Evolutionary conservation across 495 filamentous ascomycete genomes (phyloP).

Genomic region (Penicillium mononematosum): DNA sequence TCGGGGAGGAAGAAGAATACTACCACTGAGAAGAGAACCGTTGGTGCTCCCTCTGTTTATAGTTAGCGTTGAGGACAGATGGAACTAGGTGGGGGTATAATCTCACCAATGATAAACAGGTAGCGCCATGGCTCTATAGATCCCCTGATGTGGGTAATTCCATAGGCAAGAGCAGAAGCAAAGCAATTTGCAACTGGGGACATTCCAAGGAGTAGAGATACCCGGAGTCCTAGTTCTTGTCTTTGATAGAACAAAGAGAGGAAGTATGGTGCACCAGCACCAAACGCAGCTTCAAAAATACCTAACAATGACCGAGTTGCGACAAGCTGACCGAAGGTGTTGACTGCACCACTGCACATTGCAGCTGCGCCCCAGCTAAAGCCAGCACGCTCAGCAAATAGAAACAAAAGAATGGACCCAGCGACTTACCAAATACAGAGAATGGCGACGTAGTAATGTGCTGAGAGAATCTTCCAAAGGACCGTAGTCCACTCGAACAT

Average conservation of each 20-base stretch:
- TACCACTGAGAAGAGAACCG: slow-evolving; percentile 57
- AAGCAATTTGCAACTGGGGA: slow-evolving; percentile 75
- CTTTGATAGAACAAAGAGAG: slow-evolving; percentile 75
- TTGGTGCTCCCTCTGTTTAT: slow-evolving; percentile 67
- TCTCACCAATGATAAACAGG: slow-evolving; percentile 33
- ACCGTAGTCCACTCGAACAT: slow-evolving; percentile 33
- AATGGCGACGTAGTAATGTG: slow-evolving; percentile 38
- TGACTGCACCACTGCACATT: slow-evolving; percentile 52
- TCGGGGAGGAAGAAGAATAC: slow-evolving; percentile 51
- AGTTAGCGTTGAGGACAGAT: slow-evolving; percentile 38
- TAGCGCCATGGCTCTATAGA: slow-evolving; percentile 28
- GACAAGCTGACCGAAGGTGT: slow-evolving; percentile 57
- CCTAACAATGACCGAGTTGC: slow-evolving; percentile 58
- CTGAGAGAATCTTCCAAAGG: slow-evolving; percentile 58
- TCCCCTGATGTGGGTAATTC: slow-evolving; percentile 53
- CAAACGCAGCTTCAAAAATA: slow-evolving; percentile 44
- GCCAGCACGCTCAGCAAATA: neutral
- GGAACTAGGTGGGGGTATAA: neutral
- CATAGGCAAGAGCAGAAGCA: slow-evolving; percentile 71
- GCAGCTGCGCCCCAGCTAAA: slow-evolving; percentile 48
- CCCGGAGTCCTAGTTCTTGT: slow-evolving; percentile 65
- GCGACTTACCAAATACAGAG: slow-evolving; percentile 34
- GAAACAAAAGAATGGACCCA: too few species aligned
- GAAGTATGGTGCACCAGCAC: slow-evolving; percentile 25
- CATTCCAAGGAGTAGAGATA: slow-evolving; percentile 66